Evolutionary conservation across 2,329 filamentous ascomycete species (phyloP), one percentile per base, ranked within the genome.

Genomic region (Scytalidium sp.): DNA sequence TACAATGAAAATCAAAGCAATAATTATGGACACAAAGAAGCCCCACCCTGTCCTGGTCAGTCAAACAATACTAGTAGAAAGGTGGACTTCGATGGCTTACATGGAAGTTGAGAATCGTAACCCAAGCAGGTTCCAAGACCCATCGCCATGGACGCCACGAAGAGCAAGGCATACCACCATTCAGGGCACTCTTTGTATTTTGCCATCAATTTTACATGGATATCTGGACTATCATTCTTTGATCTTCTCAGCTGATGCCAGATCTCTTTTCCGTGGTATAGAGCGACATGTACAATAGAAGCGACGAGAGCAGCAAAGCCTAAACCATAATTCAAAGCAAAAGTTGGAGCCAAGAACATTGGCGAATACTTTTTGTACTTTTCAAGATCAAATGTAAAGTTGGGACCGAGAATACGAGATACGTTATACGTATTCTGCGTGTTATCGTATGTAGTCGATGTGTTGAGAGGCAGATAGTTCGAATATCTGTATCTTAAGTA

Each of bases 371-470:
- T 72, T 57, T 81, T 70, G 65, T 90, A 90, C 3, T 81, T 83
- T 40, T 74, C 72, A 54, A 79, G 73, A 56, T 90, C 74, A 21
- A 90, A 73, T 0, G 78, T 85, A 42, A 80, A 80, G 1, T 87
- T 75, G 0, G 76, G 60, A 1, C 78, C 84, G 2, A 89, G 68
- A 42, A 90, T 79, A 3, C 75, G 75, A 3, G 73, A 72, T 2
- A 86, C 84, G 58, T 90, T 80, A 67, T 90, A 90, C 0, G 54
- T 51, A 0, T 66, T 57, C 3, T 82, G 86, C 0, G 78, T 88
- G 60, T 90, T 90, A 66, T 90, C 87, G 59, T 88, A 90, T 15
- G 82, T 87, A 44, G 73, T 73, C 1, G 84, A 81, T 60, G 88
- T 85, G 60, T 80, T 87, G 66, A 89, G 88, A 3, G 85, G 85